A percentile compares a stretch with the other conserved stretches of the same genome.
These are phyloP conservation scores for Pseudogymnoascus pannorum DNA, from an alignment of 2,329 filamentous ascomycete species.

Conservation along the genomic window DNA sequence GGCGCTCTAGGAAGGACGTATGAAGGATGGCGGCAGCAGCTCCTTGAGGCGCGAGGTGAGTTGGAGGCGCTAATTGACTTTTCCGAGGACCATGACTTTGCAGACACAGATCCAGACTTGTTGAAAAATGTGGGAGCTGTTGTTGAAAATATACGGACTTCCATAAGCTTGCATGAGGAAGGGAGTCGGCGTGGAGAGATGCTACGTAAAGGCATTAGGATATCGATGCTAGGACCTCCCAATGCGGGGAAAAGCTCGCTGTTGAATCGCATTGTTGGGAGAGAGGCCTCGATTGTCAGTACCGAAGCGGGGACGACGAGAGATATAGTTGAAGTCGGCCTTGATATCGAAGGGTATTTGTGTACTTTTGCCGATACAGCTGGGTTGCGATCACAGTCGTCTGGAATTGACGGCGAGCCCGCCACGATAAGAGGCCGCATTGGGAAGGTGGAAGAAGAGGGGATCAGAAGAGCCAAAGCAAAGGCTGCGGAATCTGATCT, in stretches of 20 bases:
- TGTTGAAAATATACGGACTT: constrained; percentile 51
- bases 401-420: constrained; percentile 15
- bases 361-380: constrained; percentile 96
- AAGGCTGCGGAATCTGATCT: constrained; percentile 80
- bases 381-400: constrained; percentile 57
- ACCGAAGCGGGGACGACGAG: constrained; percentile 87
- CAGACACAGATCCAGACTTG: constrained; percentile 71
- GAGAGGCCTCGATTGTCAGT: constrained; percentile 93
- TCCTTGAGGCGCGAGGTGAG: constrained; percentile 79
- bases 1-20: constrained; percentile 67
- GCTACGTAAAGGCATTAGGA: constrained; percentile 72
- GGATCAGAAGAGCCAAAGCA: constrained; percentile 77
- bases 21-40: constrained; percentile 68
- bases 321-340: constrained; percentile 84
- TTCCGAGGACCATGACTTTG: constrained; percentile 93
- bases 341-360: constrained; percentile 84
- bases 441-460: constrained; percentile 76
- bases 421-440: constrained; percentile 35
- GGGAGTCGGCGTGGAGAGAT: constrained; percentile 80
- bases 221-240: constrained; percentile 82
- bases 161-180: constrained; percentile 61
- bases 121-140: constrained; percentile 61
- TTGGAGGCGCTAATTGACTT: constrained; percentile 96
- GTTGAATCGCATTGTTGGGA: constrained; percentile 80
- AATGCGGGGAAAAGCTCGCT: constrained; percentile 94